Evolutionary conservation across 768 basidiomycete species (phyloP).

Genomic region (Trametes maxima): DNA sequence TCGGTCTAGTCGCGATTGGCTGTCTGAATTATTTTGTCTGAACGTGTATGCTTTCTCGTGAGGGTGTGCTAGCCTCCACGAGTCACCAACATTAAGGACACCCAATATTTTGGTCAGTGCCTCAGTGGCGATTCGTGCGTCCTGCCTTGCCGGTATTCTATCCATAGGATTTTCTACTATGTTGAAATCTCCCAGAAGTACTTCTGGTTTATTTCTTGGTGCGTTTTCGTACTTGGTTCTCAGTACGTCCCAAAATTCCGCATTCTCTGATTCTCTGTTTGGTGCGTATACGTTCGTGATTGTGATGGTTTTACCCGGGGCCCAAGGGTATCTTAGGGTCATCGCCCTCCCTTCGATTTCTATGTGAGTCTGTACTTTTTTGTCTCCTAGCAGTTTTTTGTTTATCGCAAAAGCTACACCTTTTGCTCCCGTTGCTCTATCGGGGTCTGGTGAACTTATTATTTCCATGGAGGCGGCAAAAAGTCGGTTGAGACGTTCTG

Average conservation of each 20-base stretch:
- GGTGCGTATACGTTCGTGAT: background rate
- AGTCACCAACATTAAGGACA: background rate
- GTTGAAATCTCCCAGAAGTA: background rate
- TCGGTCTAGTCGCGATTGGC: background rate
- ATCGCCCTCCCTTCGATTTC: background rate
- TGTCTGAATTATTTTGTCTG: background rate
- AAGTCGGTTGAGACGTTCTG: background rate
- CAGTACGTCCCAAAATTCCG: background rate
- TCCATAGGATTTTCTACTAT: background rate
- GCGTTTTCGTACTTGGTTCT: too few species aligned
- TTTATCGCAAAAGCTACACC: background rate
- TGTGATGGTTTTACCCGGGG: background rate
- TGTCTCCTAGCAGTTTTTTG: background rate
- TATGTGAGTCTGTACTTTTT: background rate
- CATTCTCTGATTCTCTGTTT: background rate
- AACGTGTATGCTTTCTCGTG: background rate
- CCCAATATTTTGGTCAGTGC: background rate
- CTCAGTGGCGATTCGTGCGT: background rate
- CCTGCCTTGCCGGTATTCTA: background rate
- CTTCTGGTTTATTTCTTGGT: background rate
- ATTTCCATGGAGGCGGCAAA: background rate
- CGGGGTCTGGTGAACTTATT: background rate
- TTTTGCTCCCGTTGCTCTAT: background rate
- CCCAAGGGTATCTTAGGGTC: background rate
- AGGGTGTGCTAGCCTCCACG: background rate